Conservation (phyloP, 768 basidiomycete species). For the Agrocybe praecox region DNA sequence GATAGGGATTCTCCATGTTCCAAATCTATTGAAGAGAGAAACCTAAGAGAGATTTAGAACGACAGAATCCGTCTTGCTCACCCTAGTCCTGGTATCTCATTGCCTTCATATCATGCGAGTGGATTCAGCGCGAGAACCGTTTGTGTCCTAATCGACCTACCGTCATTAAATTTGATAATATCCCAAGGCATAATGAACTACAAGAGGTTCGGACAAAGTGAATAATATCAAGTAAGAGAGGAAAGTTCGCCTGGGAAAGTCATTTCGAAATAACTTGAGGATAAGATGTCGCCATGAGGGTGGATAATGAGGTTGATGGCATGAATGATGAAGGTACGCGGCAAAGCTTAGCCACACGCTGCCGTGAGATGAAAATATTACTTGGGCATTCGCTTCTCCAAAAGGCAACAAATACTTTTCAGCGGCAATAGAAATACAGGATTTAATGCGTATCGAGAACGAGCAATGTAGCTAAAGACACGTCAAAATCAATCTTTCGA, state of each 20-base stretch:
- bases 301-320: background rate
- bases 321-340: background rate
- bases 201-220: background rate
- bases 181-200: slow-evolving; percentile 58
- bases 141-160: slow-evolving; percentile 32
- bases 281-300: background rate
- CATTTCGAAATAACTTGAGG: background rate
- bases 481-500: slow-evolving; percentile 12
- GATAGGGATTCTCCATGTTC: slow-evolving; percentile 66
- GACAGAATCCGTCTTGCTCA: slow-evolving; percentile 10
- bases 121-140: background rate
- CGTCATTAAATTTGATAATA: slow-evolving; percentile 59
- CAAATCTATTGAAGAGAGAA: slow-evolving; percentile 37
- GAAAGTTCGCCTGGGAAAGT: background rate
- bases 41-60: background rate
- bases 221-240: background rate
- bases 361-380: background rate
- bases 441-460: no score
- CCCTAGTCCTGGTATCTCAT: slow-evolving; percentile 52
- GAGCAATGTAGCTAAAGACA: no score
- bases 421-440: background rate
- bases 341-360: background rate
- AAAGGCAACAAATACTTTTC: background rate
- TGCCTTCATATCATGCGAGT: slow-evolving; percentile 30
- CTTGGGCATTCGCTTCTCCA: no score